Percentiles rank a stretch among this genome's conserved stretches.
Conservation (phyloP, 2,329 filamentous ascomycete genomes). For the Aureobasidium uvarum region DNA sequence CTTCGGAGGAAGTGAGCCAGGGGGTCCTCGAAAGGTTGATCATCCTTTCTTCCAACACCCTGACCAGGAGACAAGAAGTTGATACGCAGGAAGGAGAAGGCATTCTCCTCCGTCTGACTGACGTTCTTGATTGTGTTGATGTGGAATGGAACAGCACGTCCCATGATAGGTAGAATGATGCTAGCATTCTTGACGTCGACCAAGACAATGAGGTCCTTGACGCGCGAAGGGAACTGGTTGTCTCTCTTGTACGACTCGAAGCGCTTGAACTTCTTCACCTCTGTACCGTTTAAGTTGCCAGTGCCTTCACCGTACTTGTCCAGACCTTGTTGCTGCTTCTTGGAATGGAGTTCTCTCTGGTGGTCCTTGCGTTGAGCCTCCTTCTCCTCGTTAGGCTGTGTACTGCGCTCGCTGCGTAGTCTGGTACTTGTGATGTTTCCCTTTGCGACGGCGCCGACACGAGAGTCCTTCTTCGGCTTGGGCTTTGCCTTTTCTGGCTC, state of each 20-base stretch:
- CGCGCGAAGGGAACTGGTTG: conserved; percentile 80
- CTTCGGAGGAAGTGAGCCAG: conserved; percentile 94
- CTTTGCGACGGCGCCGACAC: conserved; percentile 81
- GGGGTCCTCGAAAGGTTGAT: conserved; percentile 92
- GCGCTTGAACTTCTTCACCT: conserved; percentile 97
- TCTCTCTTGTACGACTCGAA: conserved; percentile 99
- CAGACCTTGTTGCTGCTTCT: conserved; percentile 87
- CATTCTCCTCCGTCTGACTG: conserved; percentile 93
- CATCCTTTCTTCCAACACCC: conserved; percentile 94
- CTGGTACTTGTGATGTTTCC: conserved; percentile 96
- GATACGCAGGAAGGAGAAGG: conserved; percentile 90
- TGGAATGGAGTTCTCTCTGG: conserved; percentile 81
- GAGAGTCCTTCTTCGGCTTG: conserved; percentile 80
- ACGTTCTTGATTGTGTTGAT: conserved; percentile 99
- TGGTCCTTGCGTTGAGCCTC: conserved; percentile 85
- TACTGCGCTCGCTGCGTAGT: conserved; percentile 83
- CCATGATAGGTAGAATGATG: conserved; percentile 94
- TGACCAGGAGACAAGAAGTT: conserved; percentile 97
- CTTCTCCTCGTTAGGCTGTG: conserved; percentile 83
- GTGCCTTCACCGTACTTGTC: conserved; percentile 83
- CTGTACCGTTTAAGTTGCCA: conserved; percentile 79
- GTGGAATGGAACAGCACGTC: conserved; percentile 94
- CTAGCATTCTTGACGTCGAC: conserved; percentile 89
- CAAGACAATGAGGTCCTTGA: conserved; percentile 83
- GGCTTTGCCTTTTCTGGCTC: conserved; percentile 79